Percentiles rank a stretch among this genome's conserved stretches.
Conservation (phyloP, 805 yeast species). For the Wickerhamomyces subpelliculosus region DNA sequence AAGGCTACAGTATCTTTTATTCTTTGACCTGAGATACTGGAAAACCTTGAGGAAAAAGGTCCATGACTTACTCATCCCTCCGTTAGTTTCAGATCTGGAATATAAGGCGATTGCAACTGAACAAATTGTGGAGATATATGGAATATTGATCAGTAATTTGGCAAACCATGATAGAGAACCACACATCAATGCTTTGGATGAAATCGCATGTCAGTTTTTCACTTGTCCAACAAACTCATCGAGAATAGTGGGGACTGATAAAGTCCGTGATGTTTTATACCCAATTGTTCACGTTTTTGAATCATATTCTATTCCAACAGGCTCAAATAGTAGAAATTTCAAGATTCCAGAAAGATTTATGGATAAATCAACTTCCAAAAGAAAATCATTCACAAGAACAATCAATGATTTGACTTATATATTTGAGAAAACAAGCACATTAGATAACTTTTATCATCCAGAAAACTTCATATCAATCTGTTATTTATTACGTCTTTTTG, state of each 20-base stretch:
- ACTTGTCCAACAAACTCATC: slow-evolving; percentile 82
- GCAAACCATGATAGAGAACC: slow-evolving; percentile 82
- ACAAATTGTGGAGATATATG: slow-evolving; percentile 51
- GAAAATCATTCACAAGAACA: not conserved
- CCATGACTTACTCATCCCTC: slow-evolving; percentile 45
- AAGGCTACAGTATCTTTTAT: slow-evolving; percentile 51
- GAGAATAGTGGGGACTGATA: slow-evolving; percentile 31
- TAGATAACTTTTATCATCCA: slow-evolving; percentile 26
- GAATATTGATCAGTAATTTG: slow-evolving; percentile 38
- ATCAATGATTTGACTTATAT: slow-evolving; percentile 11
- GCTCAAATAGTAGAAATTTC: not conserved
- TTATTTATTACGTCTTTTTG: slow-evolving; percentile 45
- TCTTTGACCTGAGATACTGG: slow-evolving; percentile 53
- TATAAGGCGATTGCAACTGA: slow-evolving; percentile 42
- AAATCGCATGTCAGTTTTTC: slow-evolving; percentile 77
- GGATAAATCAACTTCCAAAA: not conserved
- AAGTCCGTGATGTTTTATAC: slow-evolving; percentile 37
- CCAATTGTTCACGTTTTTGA: slow-evolving; percentile 39
- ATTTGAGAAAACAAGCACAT: slow-evolving; percentile 23
- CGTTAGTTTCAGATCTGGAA: slow-evolving; percentile 42
- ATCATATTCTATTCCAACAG: slow-evolving; percentile 19
- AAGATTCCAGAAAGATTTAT: not conserved
- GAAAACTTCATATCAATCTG: slow-evolving; percentile 35
- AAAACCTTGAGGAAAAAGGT: slow-evolving; percentile 42
- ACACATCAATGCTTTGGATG: slow-evolving; percentile 66